Base-by-base conservation (phyloP, 352 stramenopile species). In the Globisporangium canariense region DNA sequence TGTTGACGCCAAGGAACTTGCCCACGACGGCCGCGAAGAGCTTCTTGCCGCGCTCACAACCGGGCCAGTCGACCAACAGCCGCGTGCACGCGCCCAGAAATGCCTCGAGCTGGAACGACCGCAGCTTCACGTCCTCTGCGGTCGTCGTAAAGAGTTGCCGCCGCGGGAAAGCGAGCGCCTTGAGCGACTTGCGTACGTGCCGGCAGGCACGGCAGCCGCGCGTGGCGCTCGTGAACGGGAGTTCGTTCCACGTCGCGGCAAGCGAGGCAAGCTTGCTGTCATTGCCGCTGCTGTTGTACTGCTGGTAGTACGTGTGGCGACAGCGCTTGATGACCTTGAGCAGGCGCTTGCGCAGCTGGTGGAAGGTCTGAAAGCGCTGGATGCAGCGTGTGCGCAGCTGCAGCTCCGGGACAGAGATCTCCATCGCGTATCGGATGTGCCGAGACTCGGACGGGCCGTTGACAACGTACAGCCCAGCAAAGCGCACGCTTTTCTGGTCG, bases 341-440 rank as follows among this genome's bases (percentile, higher is more conserved):
- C 7, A 91, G 56, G 0, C 73, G 73, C 41, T 86, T 83, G 0
- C 81, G 79, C 10, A 91, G 67, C 22, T 75, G 22, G 57, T 75
- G 79, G 61, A 84, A 91, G 65, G 61, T 79, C 60, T 75, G 77
- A 60, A 86, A 91, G 22, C 81, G 79, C 67, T 88, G 74, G 32
- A 79, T 85, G 59, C 71, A 78, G 16, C 73, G 74, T 30, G 78
- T 62, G 2, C 74, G 74, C 20, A 91, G 68, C 43, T 83, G 64
- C 20, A 88, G 64, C 50, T 83, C 72, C 0, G 72, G 64, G 2
- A 79, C 63, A 0, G 67, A 56, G 34, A 91, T 61, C 38, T 87
- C 76, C 81, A 91, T 91, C 20, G 78, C 79, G 64, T 91, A 91
- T 18, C 79, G 80, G 49, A 89, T 69, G 59, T 89, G 78, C 9